These are phyloP conservation scores for Tetrapisispora namnaoensis DNA, from an alignment of 805 yeast species.

Conservation along the genomic window DNA sequence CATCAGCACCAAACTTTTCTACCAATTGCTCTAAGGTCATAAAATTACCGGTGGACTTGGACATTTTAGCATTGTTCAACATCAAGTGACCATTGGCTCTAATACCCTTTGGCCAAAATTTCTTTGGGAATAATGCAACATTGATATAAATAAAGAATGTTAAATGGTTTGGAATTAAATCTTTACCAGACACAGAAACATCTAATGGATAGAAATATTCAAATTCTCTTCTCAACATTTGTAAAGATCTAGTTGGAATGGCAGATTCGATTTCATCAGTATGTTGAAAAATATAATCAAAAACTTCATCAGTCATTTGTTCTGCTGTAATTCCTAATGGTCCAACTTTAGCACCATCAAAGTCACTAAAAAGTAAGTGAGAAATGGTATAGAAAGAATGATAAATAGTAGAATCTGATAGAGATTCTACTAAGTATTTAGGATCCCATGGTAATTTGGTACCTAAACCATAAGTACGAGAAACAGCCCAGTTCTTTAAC, in stretches of 20 bases:
- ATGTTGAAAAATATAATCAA: constrained; percentile 80
- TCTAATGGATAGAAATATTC: constrained; percentile 96
- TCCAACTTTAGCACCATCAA: constrained; percentile 70
- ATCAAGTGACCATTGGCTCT: constrained; percentile 93
- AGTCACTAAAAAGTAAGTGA: constrained; percentile 78
- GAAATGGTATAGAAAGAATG: constrained; percentile 90
- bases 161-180: constrained; percentile 92
- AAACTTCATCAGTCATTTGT: constrained; percentile 86
- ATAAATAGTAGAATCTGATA: constrained; percentile 92
- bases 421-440: constrained; percentile 82
- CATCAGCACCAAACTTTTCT: constrained; percentile 93
- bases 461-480: constrained; percentile 94
- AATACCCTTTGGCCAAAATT: constrained; percentile 88
- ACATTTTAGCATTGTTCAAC: constrained; percentile 95
- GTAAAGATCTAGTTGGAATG: constrained; percentile 59
- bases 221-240: constrained; percentile 80
- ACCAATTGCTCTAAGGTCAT: constrained; percentile 79
- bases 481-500: constrained; percentile 97
- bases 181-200: constrained; percentile 88
- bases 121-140: constrained; percentile 84
- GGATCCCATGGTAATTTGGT: constrained; percentile 95
- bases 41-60: constrained; percentile 95
- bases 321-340: constrained; percentile 65
- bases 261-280: constrained; percentile 46
- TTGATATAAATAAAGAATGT: constrained; percentile 91